These are phyloP conservation scores for Euphorbia peplus DNA, from an alignment of 345 rosid species.

Conservation along the genomic window DNA sequence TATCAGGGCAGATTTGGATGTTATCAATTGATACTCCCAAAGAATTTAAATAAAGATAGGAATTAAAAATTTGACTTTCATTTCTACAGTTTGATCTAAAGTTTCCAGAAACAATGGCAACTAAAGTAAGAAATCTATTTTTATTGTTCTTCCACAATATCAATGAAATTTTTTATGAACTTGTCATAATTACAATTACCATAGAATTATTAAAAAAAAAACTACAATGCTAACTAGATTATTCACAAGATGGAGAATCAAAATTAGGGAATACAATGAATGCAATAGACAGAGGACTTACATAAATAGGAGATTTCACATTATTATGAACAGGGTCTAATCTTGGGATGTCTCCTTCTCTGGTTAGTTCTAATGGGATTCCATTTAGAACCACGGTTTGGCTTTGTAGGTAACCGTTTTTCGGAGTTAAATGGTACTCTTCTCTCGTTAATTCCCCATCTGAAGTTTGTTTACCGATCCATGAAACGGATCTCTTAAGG, in stretches of 20 bases:
- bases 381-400: constrained; percentile 75
- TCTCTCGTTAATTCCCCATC: constrained; percentile 50
- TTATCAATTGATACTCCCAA: too few species aligned
- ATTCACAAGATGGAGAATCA: constrained; percentile 68
- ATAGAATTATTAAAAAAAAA: neutral
- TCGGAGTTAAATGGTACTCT: constrained; percentile 86
- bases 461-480: constrained; percentile 54
- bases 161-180: neutral
- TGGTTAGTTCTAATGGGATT: constrained; percentile 50
- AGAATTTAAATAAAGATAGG: too few species aligned
- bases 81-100: too few species aligned
- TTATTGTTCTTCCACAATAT: constrained; percentile 6
- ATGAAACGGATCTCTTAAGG: constrained; percentile 55
- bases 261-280: constrained; percentile 76
- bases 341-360: constrained; percentile 50
- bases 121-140: neutral
- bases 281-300: constrained; percentile 60
- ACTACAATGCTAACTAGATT: constrained; percentile 7
- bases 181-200: constrained; percentile 17
- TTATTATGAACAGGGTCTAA: constrained; percentile 51
- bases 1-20: too few species aligned
- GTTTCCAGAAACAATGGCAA: neutral
- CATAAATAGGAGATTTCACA: constrained; percentile 44
- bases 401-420: constrained; percentile 59
- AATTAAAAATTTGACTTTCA: too few species aligned